Conservation (phyloP, 176 grass and related monocot genomes). For the bread wheat (Triticum aestivum) region DNA sequence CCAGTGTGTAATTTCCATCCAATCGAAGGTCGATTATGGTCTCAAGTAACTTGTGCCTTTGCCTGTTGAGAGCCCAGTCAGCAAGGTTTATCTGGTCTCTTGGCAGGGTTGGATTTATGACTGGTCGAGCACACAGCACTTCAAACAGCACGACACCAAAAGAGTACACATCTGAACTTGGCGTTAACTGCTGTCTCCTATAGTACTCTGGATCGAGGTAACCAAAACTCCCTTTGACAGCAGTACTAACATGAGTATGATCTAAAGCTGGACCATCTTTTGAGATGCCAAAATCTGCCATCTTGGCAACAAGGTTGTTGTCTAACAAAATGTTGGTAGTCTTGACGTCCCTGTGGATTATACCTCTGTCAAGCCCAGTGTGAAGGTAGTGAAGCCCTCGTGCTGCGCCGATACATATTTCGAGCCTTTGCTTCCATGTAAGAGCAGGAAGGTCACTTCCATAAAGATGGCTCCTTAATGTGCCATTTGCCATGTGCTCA, state of each 20-base stretch:
- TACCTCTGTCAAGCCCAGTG: constrained; percentile 77
- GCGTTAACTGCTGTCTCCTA: constrained; percentile 76
- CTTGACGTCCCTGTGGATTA: constrained; percentile 98
- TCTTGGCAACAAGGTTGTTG: constrained; percentile 70
- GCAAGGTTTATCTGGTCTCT: constrained; percentile 93
- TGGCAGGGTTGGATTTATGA: constrained; percentile 82
- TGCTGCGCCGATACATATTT: constrained; percentile 81
- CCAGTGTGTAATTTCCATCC: constrained; percentile 53
- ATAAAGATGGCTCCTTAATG: constrained; percentile 81
- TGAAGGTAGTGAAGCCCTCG: constrained; percentile 94
- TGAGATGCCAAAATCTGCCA: constrained; percentile 95
- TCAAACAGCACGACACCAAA: constrained; percentile 92
- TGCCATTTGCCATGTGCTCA: constrained; percentile 94
- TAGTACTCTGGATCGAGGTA: constrained; percentile 98
- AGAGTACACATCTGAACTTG: constrained; percentile 97
- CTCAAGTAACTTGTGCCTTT: constrained; percentile 65
- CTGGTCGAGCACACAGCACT: constrained; percentile 77
- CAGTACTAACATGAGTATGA: constrained; percentile 95
- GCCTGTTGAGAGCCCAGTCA: constrained; percentile 80
- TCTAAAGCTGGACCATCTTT: constrained; percentile 84
- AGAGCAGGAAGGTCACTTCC: constrained; percentile 63
- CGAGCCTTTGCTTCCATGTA: constrained; percentile 83
- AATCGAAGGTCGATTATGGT: constrained; percentile 59
- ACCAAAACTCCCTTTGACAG: constrained; percentile 95
- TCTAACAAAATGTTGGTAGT: constrained; percentile 91